A percentile compares a stretch with the other conserved stretches of the same genome.
Evolutionary conservation across 2,329 filamentous ascomycete genomes (phyloP).

Genomic region (Cadophora sp.): DNA sequence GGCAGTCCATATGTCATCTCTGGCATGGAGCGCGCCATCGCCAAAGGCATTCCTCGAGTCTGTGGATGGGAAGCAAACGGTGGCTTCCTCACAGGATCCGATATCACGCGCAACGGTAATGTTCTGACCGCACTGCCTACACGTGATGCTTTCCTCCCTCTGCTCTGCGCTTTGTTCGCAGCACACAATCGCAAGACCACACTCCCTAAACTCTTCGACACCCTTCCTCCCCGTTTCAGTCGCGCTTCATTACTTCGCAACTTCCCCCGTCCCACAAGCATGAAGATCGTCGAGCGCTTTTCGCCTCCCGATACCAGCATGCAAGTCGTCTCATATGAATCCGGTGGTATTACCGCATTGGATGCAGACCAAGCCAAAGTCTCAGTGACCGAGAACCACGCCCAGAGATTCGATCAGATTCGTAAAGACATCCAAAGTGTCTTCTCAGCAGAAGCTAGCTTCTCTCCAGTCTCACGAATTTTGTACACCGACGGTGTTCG

Average conservation of each 20-base stretch:
- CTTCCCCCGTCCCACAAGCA: conserved; percentile 43
- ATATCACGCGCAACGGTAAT: conserved; percentile 42
- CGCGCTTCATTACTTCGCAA: conserved; percentile 44
- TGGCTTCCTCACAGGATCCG: conserved; percentile 44
- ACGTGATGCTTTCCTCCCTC: conserved; percentile 43
- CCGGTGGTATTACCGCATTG: conserved; percentile 28
- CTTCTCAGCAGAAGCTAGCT: conserved; percentile 41
- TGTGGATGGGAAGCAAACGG: conserved; percentile 47
- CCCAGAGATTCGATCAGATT: conserved; percentile 33
- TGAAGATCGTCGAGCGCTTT: conserved; percentile 43
- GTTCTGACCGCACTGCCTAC: conserved; percentile 43
- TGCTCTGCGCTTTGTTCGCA: conserved; percentile 43
- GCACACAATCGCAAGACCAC: conserved; percentile 38
- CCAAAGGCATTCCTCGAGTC: conserved; percentile 41
- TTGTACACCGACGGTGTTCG: conserved; percentile 45
- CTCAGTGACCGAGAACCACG: conserved; percentile 24
- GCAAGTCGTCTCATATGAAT: conserved; percentile 35
- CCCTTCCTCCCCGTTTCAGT: conserved; percentile 43
- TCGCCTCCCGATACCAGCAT: conserved; percentile 37
- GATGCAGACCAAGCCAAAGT: conserved; percentile 27
- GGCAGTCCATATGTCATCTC: conserved; percentile 46
- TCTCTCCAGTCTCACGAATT: conserved; percentile 37
- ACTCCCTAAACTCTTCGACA: conserved; percentile 41
- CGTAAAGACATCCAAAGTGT: conserved; percentile 40
- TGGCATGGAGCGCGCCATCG: conserved; percentile 44